Percentiles rank a stretch among this genome's conserved stretches.
Conservation (phyloP, 768 basidiomycete genomes). For the Lactarius sanguifluus region DNA sequence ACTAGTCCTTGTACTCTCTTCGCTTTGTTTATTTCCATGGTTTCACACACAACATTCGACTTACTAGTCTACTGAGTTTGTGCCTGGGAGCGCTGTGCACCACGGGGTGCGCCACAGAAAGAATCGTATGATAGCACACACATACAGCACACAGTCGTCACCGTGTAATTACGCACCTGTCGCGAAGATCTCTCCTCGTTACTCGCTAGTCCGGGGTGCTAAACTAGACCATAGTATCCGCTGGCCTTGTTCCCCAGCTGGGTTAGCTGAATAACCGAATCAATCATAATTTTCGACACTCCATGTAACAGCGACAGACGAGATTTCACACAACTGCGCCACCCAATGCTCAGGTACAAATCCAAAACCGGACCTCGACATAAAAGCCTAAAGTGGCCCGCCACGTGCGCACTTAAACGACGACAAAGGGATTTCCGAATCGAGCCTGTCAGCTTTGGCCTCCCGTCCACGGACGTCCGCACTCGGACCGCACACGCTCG, state of each 20-base stretch:
- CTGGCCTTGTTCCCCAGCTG: slow-evolving; percentile 22
- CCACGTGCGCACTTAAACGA: slow-evolving; percentile 13
- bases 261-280: not conserved
- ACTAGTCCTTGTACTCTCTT: slow-evolving; percentile 18
- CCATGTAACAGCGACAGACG: not conserved
- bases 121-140: not conserved
- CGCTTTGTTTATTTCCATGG: slow-evolving; percentile 16
- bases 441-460: not conserved
- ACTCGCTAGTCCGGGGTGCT: not conserved
- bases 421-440: slow-evolving; percentile 25
- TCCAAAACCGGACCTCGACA: not conserved
- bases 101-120: not conserved
- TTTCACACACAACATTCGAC: not conserved
- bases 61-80: slow-evolving; percentile 7
- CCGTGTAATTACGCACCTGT: slow-evolving; percentile 10
- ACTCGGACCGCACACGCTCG: not conserved
- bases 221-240: slow-evolving; percentile 7
- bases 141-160: not conserved
- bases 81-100: slow-evolving; percentile 3
- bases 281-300: not conserved
- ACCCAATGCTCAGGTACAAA: not conserved
- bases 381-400: slow-evolving; percentile 20
- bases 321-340: not conserved
- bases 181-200: slow-evolving; percentile 6
- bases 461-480: not conserved